Base-by-base conservation (phyloP, 1,139 yeast species). In the Magnusiomyces magnusii region DNA sequence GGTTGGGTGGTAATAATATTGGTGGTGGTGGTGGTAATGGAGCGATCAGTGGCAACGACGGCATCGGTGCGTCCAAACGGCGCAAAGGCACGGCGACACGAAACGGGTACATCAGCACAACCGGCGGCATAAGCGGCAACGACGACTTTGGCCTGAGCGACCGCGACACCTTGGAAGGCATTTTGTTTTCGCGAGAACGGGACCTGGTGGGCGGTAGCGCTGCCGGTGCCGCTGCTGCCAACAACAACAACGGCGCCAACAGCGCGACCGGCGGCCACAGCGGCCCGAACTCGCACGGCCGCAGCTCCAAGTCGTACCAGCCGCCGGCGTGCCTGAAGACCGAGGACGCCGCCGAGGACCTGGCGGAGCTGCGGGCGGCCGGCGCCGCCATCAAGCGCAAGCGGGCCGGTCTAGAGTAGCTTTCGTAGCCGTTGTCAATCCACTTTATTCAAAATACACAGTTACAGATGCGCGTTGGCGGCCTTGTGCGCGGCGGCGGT, bases 281-380 rank as follows among this genome's bases (percentile, higher is more conserved):
- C 27, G 27, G 27, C 13, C 3, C 49, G 24, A 39, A 39, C 17
- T 21, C 17, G 3, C 49, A 52, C 17, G 54, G 53, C 9, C 60
- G 60, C 21, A 51, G 55, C 34, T 54, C 61, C 5, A 59, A 61
- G 55, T 60, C 62, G 31, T 61, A 61, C 77, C 78, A 62, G 83
- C 81, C 66, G 82, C 82, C 82, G 79, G 56, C 62, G 19, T 49
- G 59, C 36, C 42, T 58, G 41, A 58, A 58, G 50, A 54, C 41
- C 27, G 62, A 60, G 25, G 62, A 60, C 34, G 60, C 56, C n/a
- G 15, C 24, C 24, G 60, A 53, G 31, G 62, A 60, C 36, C 36
- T 60, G 50, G 47, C 41, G 10, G 57, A 52, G 25, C 36, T 60
- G 47, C 41, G 60, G 15, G 36, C 54, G 13, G 60, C 59, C 7